Base-by-base conservation (phyloP, 768 basidiomycete species). In the Ephemerocybe angulata region DNA sequence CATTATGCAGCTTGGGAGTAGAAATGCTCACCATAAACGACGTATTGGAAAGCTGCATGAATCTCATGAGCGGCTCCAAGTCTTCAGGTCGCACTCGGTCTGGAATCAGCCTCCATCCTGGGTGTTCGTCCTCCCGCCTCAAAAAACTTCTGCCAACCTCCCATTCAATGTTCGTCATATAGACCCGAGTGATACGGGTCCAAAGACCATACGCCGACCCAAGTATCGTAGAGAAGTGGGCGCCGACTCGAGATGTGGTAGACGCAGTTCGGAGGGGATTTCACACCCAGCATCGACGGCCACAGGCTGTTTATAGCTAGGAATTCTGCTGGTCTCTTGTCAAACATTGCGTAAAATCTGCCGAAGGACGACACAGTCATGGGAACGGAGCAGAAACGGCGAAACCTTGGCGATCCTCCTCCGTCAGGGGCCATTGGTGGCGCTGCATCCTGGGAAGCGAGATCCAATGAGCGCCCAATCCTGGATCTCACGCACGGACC, bases 191-290 rank as follows among this genome's bases (percentile, higher is more conserved):
- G 7, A 19, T 28, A 30, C 30, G n/a, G 48, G 48, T 50, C 48
- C 48, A 22, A 50, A 35, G 48, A 50, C 48, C 48, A 50, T 50
- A 50, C 13, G 48, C 30, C 48, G 30, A 4, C 43, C 43, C 25
- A 27, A 25, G 25, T 17, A 30, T 17, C 12, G 27, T 13, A 48
- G 46, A 28, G 28, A 48, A 25, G 42, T 44, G 19, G 13, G 33
- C 8, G 33, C 17, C 33, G 8, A 35, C 8, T 17, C 8, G 33
- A 35, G 33, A 35, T 35, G 17, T 35, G 8, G 38, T 6, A 15
- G 46, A 29, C 46, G 46, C 15, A 28, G 30, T 47, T 17, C 46
- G 21, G 30, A 30, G 46, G 46, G 46, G 19, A n/a, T 29, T 50
- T 50, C 48, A 50, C 48, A 50, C 48, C 48, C 31, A 10, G 15